phyloP scores from a whole-genome alignment of 139 green algal genomes.

The Closterium sp. region DNA sequence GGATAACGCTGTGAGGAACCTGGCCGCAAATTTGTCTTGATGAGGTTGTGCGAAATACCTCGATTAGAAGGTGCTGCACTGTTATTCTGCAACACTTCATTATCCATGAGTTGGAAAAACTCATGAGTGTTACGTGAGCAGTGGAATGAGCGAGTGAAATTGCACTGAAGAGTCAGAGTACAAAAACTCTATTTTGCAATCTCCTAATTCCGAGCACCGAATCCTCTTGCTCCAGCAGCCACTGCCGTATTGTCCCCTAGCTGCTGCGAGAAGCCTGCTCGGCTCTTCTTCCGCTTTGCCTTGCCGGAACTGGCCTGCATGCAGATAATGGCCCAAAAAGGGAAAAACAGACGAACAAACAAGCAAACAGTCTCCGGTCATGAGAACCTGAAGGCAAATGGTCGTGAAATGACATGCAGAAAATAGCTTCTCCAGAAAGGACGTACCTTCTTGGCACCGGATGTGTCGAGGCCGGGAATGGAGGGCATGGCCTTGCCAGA shows the following conservation, averaged over 20 bases:
- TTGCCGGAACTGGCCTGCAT: neutral
- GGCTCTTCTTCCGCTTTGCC: neutral
- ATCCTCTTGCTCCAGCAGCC: neutral
- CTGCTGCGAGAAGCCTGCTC: neutral
- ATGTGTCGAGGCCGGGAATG: conserved; percentile 19
- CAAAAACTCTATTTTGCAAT: neutral
- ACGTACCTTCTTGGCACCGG: neutral
- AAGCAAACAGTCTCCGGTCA: too few species aligned
- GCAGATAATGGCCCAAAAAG: neutral
- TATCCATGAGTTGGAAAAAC: too few species aligned
- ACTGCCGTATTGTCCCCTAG: neutral
- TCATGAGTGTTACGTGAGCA: too few species aligned
- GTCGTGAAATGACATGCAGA: neutral
- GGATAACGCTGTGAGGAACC: too few species aligned
- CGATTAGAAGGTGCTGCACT: too few species aligned
- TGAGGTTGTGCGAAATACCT: too few species aligned
- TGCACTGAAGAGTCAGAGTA: too few species aligned
- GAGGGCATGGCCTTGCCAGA: conserved; percentile 5
- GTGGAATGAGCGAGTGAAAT: too few species aligned
- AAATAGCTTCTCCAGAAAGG: neutral
- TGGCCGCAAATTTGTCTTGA: too few species aligned
- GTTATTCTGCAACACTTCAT: too few species aligned
- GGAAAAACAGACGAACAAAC: conserved; percentile 22
- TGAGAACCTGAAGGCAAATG: neutral
- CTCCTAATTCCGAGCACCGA: neutral